Percentiles rank a stretch among this genome's conserved stretches.
Evolutionary conservation across 495 filamentous ascomycete species (phyloP).

Genomic region (Xylona heveae): DNA sequence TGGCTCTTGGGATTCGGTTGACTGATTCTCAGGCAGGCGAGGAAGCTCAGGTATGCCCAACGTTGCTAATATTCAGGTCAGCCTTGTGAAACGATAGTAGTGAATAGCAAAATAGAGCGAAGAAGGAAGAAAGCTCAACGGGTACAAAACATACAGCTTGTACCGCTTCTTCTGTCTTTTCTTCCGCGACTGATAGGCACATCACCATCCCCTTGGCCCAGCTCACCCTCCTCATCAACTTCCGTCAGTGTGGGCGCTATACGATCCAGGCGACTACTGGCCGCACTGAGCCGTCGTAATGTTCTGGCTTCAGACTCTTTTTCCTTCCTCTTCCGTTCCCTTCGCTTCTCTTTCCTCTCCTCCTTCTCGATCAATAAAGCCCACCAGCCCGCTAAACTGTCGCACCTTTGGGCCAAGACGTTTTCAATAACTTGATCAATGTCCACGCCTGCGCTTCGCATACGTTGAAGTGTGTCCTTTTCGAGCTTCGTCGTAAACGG

Average conservation of each 20-base stretch:
- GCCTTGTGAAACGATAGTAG: too few relatives aligned
- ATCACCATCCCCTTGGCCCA: slow-evolving; percentile 9
- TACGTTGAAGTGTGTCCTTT: slow-evolving; percentile 76
- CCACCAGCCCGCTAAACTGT: slow-evolving; percentile 90
- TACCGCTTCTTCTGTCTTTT: slow-evolving; percentile 25
- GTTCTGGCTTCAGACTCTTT: slow-evolving; percentile 62
- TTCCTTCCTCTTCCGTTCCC: slow-evolving; percentile 72
- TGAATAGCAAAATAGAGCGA: too few relatives aligned
- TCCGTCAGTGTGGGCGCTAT: slow-evolving; percentile 52
- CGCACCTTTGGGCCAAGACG: slow-evolving; percentile 73
- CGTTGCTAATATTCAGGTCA: too few relatives aligned
- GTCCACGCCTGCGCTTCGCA: slow-evolving; percentile 88
- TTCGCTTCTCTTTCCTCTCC: slow-evolving; percentile 64
- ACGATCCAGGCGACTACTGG: slow-evolving; percentile 63
- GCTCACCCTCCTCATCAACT: slow-evolving; percentile 47
- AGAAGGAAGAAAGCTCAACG: too few relatives aligned
- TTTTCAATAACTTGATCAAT: slow-evolving; percentile 89
- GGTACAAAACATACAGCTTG: too few relatives aligned
- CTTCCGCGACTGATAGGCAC: slow-evolving; percentile 23
- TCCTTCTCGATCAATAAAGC: slow-evolving; percentile 88
- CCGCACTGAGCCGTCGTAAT: slow-evolving; percentile 61
- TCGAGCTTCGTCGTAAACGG: slow-evolving; percentile 79
- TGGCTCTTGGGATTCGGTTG: slow-evolving; percentile 18
- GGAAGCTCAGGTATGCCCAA: slow-evolving; percentile 44
- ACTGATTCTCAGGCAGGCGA: slow-evolving; percentile 38